These are phyloP conservation scores for Saccharomycopsis fibuligera DNA, from an alignment of 805 yeast genomes.

Conservation along the genomic window DNA sequence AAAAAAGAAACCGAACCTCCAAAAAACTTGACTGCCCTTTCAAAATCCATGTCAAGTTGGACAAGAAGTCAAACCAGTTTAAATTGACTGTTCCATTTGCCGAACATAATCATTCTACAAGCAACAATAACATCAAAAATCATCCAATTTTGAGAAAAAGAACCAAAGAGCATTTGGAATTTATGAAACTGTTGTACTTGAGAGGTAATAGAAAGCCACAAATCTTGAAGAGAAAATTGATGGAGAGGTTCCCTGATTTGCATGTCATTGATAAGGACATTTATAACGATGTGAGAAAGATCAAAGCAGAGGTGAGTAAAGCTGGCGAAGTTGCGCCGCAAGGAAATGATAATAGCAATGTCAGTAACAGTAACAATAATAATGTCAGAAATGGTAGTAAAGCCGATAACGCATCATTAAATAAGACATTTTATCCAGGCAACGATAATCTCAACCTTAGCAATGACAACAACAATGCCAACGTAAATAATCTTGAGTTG, in stretches of 20 bases:
- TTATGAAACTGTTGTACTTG: constrained; percentile 11
- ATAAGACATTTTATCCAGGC: too few relatives aligned
- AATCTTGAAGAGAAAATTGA: constrained; percentile 11
- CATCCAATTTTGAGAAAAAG: constrained; percentile 21
- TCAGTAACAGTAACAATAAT: too few relatives aligned
- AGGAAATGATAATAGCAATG: too few relatives aligned
- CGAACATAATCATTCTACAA: constrained; percentile 18
- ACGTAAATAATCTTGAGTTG: too few relatives aligned
- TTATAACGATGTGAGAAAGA: constrained; percentile 21
- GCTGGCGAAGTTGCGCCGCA: too few relatives aligned
- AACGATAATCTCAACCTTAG: too few relatives aligned
- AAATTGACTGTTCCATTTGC: constrained; percentile 16
- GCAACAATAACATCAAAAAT: constrained; percentile 9
- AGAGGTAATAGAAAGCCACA: constrained; percentile 17
- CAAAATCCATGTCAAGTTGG: constrained; percentile 17
- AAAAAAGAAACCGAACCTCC: constrained; percentile 15
- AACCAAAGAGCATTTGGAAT: constrained; percentile 18
- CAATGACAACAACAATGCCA: too few relatives aligned
- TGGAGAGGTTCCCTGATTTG: constrained; percentile 19
- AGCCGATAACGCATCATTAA: too few relatives aligned
- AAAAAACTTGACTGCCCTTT: constrained; percentile 19
- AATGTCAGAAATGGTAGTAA: too few relatives aligned
- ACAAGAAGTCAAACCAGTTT: constrained; percentile 13
- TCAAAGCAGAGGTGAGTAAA: constrained; percentile 5
- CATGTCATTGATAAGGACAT: constrained; percentile 21